Percentiles rank a stretch among this genome's conserved stretches.
phyloP scores from a whole-genome alignment of 1,284 basidiomycete genomes.

The Phellinidium pouzarii region DNA sequence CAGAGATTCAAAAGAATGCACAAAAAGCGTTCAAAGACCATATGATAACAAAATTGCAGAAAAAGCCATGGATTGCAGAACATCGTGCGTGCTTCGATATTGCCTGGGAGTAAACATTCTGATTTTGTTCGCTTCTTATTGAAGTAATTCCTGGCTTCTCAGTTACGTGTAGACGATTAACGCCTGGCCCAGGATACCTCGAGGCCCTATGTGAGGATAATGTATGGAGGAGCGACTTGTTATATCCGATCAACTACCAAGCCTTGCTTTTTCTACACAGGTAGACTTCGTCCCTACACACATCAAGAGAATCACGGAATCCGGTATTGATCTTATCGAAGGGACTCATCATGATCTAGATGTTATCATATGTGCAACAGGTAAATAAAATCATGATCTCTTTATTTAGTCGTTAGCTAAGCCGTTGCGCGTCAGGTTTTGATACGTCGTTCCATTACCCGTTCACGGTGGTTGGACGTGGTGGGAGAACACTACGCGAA shows the following conservation, averaged over 20 bases:
- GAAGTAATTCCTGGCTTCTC: constrained; percentile 54
- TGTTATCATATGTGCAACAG: constrained; percentile 54
- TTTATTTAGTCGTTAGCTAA: no score
- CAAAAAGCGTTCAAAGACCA: constrained; percentile 36
- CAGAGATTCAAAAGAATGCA: constrained; percentile 35
- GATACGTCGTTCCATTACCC: constrained; percentile 46
- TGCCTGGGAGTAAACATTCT: not conserved
- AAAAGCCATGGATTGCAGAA: constrained; percentile 55
- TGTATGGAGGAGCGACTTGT: constrained; percentile 30
- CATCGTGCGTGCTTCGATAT: constrained; percentile 33
- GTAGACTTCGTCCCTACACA: constrained; percentile 46
- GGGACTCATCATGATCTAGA: constrained; percentile 49
- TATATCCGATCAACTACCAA: not conserved
- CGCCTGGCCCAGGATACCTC: constrained; percentile 60
- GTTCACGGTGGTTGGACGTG: constrained; percentile 47
- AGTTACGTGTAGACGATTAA: constrained; percentile 51
- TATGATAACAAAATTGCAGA: constrained; percentile 46
- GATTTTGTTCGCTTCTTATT: not conserved
- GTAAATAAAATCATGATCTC: no score
- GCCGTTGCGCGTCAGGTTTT: constrained; percentile 34
- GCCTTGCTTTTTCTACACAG: constrained; percentile 29
- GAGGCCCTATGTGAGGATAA: constrained; percentile 57
- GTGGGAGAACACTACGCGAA: constrained; percentile 40
- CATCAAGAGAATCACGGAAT: constrained; percentile 46
- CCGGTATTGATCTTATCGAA: constrained; percentile 49